Conservation (phyloP, 2,329 filamentous ascomycete genomes). For the Penicillium sp. region DNA sequence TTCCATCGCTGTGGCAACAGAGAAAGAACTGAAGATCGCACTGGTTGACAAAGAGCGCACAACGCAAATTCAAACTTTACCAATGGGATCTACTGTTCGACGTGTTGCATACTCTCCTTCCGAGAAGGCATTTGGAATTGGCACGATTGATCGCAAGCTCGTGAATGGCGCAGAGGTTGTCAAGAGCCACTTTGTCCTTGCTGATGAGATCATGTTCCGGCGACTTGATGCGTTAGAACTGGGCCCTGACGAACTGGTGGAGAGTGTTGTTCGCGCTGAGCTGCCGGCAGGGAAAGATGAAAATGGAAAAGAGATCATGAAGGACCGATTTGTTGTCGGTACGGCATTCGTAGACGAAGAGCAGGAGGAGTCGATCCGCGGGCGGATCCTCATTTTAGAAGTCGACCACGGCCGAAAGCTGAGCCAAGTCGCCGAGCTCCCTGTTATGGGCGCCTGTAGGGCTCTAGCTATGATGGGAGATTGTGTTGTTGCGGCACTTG, state of each 20-base stretch:
- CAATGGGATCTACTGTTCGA: constrained; percentile 77
- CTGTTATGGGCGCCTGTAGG: constrained; percentile 76
- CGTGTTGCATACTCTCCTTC: constrained; percentile 79
- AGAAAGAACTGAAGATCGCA: constrained; percentile 72
- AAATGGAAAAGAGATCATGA: constrained; percentile 48
- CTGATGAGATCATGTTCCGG: constrained; percentile 85
- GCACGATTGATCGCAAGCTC: constrained; percentile 75
- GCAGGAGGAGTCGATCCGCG: constrained; percentile 56
- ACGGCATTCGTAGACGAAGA: constrained; percentile 73
- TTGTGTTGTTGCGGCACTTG: constrained; percentile 79
- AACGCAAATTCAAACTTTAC: constrained; percentile 80
- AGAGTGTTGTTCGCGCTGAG: constrained; percentile 75
- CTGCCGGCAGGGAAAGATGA: constrained; percentile 60
- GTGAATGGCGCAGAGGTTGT: constrained; percentile 69
- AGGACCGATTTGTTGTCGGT: constrained; percentile 84
- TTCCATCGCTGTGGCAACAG: constrained; percentile 77
- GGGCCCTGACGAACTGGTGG: constrained; percentile 69
- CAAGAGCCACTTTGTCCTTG: constrained; percentile 77
- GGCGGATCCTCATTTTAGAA: constrained; percentile 81
- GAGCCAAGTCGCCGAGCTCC: constrained; percentile 66
- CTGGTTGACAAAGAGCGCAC: constrained; percentile 78
- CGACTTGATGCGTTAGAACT: constrained; percentile 70
- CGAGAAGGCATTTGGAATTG: constrained; percentile 79
- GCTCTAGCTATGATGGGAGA: constrained; percentile 71
- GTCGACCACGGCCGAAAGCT: constrained; percentile 68